Base-by-base conservation (phyloP, 441 rosid species). In the Croton laevigatus region DNA sequence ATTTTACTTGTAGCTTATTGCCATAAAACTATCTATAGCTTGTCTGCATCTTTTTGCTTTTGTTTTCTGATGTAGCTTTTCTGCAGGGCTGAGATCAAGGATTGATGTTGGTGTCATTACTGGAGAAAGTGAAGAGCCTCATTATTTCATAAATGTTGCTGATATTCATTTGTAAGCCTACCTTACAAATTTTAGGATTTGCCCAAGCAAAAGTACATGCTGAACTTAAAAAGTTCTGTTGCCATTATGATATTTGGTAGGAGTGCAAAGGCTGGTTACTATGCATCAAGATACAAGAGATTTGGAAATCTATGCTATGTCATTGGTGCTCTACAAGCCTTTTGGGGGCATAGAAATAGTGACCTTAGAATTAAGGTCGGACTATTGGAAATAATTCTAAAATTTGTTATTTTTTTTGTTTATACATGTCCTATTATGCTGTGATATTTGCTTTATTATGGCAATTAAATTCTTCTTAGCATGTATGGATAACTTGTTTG, bases 211-310 rank as follows among this genome's bases (percentile, higher is more conserved):
- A 38, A 58, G 72, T 12, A 12, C 52, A 20, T 65, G 48, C 78
- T 69, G 62, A 65, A 58, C 63, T 44, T 66, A 16, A 54, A n/a
- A 57, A 60, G 60, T 81, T 59, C 77, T 49, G 71, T 66, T 70
- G 57, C 61, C 60, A n/a, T 74, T 42, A 49, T 77, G 78, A 69
- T 40, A 73, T 52, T 78, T 78, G 52, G 57, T 84, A 95, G 99
- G 93, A 95, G 96, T 71, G 99, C 99, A 64, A 95, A 93, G 85
- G 97, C 97, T 65, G 99, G 99, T 42, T 93, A 84, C 72, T 88
- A 86, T 77, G 98, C 98, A 60, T 83, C 99, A 69, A 90, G 88
- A 64, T 71, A 71, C 37, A 65, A 92, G 86, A 88, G 81, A 80
- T 91, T 87, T 70, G 93, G 96, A 69, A 89, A 83, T 62, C 80